Evolutionary conservation across 108 stramenopile species (phyloP).

Genomic region (Cyclotella sp.): DNA sequence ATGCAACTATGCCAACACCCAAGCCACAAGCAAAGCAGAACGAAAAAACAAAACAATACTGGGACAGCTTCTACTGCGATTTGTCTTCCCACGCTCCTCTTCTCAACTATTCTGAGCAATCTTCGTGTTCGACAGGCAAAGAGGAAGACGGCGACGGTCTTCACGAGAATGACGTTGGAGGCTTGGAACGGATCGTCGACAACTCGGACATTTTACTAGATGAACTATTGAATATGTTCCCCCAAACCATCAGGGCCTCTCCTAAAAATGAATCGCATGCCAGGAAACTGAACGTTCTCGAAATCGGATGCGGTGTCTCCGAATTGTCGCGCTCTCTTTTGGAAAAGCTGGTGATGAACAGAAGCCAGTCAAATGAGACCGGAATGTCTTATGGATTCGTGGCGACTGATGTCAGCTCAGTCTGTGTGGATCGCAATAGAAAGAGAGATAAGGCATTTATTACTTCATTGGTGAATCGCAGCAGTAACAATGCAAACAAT

Average conservation of each 20-base stretch:
- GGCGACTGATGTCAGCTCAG: conserved; percentile 74
- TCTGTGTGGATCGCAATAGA: conserved; percentile 62
- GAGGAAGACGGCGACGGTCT: conserved; percentile 6
- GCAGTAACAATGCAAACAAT: not conserved
- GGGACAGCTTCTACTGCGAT: conserved; percentile 62
- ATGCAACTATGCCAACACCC: no score
- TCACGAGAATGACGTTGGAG: conserved; percentile 22
- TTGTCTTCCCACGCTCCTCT: conserved; percentile 16
- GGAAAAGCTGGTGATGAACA: conserved; percentile 25
- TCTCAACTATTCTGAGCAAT: not conserved
- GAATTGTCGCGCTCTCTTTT: conserved; percentile 60
- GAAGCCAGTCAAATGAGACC: not conserved
- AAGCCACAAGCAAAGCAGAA: conserved; percentile 50
- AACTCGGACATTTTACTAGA: conserved; percentile 35
- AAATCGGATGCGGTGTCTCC: conserved; percentile 85
- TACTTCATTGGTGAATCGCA: conserved; percentile 2
- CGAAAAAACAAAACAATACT: conserved; percentile 69
- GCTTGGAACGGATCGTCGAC: conserved; percentile 49
- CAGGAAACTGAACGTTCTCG: conserved; percentile 44
- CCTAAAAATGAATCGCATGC: not conserved
- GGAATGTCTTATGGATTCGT: conserved; percentile 42
- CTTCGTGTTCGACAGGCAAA: not conserved
- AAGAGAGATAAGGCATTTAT: conserved; percentile 52
- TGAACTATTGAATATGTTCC: conserved; percentile 45
- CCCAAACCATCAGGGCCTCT: not conserved